Evolutionary conservation across 306 rosid genomes (phyloP), one percentile per base, ranked within the genome.

Genomic region (Cucumis hystrix): DNA sequence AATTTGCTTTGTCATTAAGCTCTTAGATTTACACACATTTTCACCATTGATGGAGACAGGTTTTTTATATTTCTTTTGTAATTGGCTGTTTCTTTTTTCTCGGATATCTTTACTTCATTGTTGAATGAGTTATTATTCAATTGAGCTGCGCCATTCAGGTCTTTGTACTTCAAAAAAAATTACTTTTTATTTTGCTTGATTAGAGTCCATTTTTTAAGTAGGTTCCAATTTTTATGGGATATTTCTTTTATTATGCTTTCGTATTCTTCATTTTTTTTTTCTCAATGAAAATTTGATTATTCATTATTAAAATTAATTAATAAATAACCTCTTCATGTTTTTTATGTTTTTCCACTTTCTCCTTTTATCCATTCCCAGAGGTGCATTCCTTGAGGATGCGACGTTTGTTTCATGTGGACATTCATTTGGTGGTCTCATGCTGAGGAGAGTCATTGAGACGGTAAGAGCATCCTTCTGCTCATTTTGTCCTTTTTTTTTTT

Each of bases 321-420:
- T 47, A 47, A 47, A 47, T 13, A 47, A 47, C 0, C 54, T 6
- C 47, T 28, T 74, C 18, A 35, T 28, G 64, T 57, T 82, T 74
- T 47, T 47, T 41, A 81, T 49, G 72, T 62, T 57, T 71, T 60
- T 83, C 6, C 59, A 28, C 33, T 81, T 80, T 56, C 81, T 30
- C 57, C 64, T 76, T 10, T 33, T 37, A 8, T 16, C 80, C 54
- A 30, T 60, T 82, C 43, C 54, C 60, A 95, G 99, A 54, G 97
- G 99, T 37, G 77, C 96, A 67, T 95, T 90, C 83, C 96, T 95
- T 43, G 99, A 95, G 87, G 99, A 95, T 81, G 99, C 99, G 21
- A 83, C 87, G 93, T 80, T 92, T 74, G 92, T 95, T 80, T 91
- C 99, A 43, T 95, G 99, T 69, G 99, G 99, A 81, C 99, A 95